Evolutionary conservation across 768 basidiomycete genomes (phyloP).

Genomic region (Termitomyces bulborhizus): DNA sequence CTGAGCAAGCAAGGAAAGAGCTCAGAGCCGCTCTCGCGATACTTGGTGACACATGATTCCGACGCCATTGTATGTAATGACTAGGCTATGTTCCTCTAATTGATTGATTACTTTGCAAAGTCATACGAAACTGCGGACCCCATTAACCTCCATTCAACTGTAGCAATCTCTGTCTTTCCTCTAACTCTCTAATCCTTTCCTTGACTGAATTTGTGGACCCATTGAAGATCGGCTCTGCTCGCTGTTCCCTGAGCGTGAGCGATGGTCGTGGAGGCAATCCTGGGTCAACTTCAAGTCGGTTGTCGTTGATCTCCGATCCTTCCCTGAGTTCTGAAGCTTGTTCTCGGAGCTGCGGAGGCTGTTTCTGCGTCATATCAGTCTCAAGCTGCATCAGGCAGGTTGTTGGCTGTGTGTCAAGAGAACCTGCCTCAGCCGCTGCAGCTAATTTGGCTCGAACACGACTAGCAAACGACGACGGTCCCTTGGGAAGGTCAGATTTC

Average conservation of each 20-base stretch:
- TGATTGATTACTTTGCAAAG: background rate
- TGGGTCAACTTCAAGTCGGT: background rate
- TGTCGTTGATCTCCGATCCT: background rate
- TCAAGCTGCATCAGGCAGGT: background rate
- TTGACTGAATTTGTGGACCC: background rate
- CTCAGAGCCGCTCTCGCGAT: slow-evolving; percentile 66
- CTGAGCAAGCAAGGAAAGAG: slow-evolving; percentile 80
- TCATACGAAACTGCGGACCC: background rate
- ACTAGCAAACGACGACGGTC: slow-evolving; percentile 33
- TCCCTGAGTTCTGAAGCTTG: background rate
- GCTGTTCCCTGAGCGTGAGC: background rate
- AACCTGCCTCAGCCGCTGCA: slow-evolving; percentile 8
- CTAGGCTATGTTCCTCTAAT: background rate
- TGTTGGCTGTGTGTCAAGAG: background rate
- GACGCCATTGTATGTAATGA: background rate
- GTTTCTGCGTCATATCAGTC: background rate
- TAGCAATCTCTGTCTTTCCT: background rate
- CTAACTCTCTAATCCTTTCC: background rate
- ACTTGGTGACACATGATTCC: slow-evolving; percentile 42
- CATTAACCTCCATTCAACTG: background rate
- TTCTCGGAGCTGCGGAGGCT: background rate
- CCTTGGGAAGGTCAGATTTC: slow-evolving; percentile 2
- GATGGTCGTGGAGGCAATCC: background rate
- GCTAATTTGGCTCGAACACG: slow-evolving; percentile 38
- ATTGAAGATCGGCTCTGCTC: background rate